Conservation (phyloP, 2,329 filamentous ascomycete genomes). For the Neurospora crassa region DNA sequence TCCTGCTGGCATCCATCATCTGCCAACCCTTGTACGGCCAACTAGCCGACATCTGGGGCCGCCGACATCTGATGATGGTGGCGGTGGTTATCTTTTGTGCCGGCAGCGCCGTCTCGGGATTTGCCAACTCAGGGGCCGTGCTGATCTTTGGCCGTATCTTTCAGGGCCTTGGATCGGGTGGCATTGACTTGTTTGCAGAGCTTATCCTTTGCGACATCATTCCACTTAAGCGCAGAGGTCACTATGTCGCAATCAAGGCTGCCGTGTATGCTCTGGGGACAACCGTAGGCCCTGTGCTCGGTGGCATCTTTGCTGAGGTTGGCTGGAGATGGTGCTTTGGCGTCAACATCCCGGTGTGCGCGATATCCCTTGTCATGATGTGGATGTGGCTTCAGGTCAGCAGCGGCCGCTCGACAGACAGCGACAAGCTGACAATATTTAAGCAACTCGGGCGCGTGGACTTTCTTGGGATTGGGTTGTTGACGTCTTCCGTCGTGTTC, state of each 20-base stretch:
- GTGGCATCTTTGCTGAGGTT: conserved; percentile 17
- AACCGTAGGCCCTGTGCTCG: conserved; percentile 24
- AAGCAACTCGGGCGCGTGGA: conserved; percentile 13
- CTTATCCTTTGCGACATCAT: conserved; percentile 39
- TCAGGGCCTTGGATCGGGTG: conserved; percentile 35
- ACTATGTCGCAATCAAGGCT: conserved; percentile 29
- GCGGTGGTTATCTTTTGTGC: conserved; percentile 34
- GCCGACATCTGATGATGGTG: conserved; percentile 28
- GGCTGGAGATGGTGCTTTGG: conserved; percentile 33
- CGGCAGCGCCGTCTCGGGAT: conserved; percentile 36
- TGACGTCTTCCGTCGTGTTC: conserved; percentile 14
- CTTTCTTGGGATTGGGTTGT: conserved; percentile 12
- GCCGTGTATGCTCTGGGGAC: conserved; percentile 26
- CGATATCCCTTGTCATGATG: conserved; percentile 14
- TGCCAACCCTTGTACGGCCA: conserved; percentile 38
- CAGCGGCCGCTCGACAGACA: conserved; percentile 7
- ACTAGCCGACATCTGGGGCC: conserved; percentile 36
- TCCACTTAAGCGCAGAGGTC: conserved; percentile 34
- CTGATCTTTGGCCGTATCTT: conserved; percentile 32
- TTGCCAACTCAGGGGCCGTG: conserved; percentile 25
- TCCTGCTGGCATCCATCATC: conserved; percentile 24
- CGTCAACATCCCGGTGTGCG: conserved; percentile 20
- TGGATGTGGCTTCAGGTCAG: conserved; percentile 17
- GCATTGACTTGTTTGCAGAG: conserved; percentile 30
- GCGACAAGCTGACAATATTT: background rate